Percentiles rank a stretch among this genome's conserved stretches.
phyloP scores from a whole-genome alignment of 805 yeast genomes.

The Wickerhamiella brachini region DNA sequence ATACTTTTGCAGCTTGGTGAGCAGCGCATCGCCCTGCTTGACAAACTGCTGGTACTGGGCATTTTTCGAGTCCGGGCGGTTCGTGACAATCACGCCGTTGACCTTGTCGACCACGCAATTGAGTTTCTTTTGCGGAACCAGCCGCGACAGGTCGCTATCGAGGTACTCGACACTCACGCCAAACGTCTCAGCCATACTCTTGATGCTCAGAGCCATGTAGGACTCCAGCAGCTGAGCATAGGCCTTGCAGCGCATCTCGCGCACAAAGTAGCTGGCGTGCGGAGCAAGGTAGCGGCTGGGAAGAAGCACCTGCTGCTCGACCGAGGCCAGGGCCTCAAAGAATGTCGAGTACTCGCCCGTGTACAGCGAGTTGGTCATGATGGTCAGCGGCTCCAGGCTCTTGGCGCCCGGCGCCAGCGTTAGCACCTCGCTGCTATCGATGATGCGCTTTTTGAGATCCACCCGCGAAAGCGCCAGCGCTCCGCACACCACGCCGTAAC shows the following conservation, averaged over 20 bases:
- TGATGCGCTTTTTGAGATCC: slow-evolving; percentile 67
- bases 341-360: slow-evolving; percentile 74
- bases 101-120: slow-evolving; percentile 94
- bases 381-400: slow-evolving; percentile 63
- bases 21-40: slow-evolving; percentile 81
- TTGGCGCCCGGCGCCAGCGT: slow-evolving; percentile 56
- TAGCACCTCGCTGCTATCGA: slow-evolving; percentile 88
- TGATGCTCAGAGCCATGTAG: slow-evolving; percentile 76
- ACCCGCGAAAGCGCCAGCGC: slow-evolving; percentile 69
- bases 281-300: slow-evolving; percentile 53
- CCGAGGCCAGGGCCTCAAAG: slow-evolving; percentile 62
- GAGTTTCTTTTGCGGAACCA: slow-evolving; percentile 84
- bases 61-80: slow-evolving; percentile 91
- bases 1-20: slow-evolving; percentile 90
- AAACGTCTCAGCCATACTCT: slow-evolving; percentile 88
- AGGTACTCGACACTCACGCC: slow-evolving; percentile 79
- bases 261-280: slow-evolving; percentile 71
- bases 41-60: slow-evolving; percentile 80
- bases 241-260: slow-evolving; percentile 91
- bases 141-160: slow-evolving; percentile 73
- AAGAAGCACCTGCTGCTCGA: slow-evolving; percentile 56
- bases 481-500: slow-evolving; percentile 80
- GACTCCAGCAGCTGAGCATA: slow-evolving; percentile 89
- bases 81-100: slow-evolving; percentile 84
- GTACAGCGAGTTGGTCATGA: slow-evolving; percentile 74